Evolutionary conservation across 768 basidiomycete species (phyloP).

Genomic region (Tubosaeta sp.): DNA sequence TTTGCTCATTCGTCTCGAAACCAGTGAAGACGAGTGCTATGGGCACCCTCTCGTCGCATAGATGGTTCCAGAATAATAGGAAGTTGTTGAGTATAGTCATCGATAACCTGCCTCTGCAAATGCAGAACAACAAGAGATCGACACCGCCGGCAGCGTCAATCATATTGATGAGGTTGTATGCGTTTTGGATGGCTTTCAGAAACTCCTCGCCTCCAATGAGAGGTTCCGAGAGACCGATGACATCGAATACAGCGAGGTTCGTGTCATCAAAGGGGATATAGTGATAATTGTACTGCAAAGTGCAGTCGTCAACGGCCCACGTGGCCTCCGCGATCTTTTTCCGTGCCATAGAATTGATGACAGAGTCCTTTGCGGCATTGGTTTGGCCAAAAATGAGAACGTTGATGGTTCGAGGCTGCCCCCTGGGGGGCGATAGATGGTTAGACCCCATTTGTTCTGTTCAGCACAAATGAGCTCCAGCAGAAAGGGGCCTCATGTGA

Average conservation of each 20-base stretch:
- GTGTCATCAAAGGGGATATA: constrained; percentile 16
- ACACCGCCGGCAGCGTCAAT: constrained; percentile 33
- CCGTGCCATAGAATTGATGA: constrained; percentile 31
- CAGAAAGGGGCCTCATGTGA: too few relatives aligned
- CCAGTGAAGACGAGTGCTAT: constrained; percentile 39
- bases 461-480: constrained; percentile 4
- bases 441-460: constrained; percentile 1
- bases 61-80: constrained; percentile 36
- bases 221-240: constrained; percentile 33
- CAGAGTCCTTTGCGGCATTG: constrained; percentile 32
- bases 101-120: constrained; percentile 38
- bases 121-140: constrained; percentile 39
- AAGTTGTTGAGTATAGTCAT: constrained; percentile 37
- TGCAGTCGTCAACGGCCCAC: constrained; percentile 31
- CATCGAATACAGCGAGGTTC: constrained; percentile 30
- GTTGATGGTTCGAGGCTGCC: constrained; percentile 20
- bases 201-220: constrained; percentile 26
- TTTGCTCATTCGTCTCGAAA: constrained; percentile 31
- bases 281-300: constrained; percentile 31
- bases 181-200: constrained; percentile 25
- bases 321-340: constrained; percentile 22
- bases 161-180: constrained; percentile 30
- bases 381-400: constrained; percentile 41
- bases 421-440: too few relatives aligned
- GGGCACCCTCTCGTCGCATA: constrained; percentile 37